Evolutionary conservation across 371 early-diverging fungal genomes (phyloP), one percentile per base, ranked within the genome.

Genomic region (Umbelopsis sp.): DNA sequence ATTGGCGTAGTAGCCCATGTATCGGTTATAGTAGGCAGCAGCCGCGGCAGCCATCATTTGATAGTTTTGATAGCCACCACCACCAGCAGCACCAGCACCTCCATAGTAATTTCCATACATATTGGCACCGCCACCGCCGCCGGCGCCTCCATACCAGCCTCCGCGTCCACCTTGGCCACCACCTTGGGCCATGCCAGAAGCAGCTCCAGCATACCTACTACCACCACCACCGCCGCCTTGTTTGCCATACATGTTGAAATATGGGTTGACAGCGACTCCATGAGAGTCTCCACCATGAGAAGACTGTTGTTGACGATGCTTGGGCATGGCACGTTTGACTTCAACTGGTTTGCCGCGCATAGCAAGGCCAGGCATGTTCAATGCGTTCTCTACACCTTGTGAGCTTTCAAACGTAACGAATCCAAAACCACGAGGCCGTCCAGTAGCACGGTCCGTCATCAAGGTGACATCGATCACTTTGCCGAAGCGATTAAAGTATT

Each of bases 361-460:
- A 22, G 77, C 72, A 16, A 91, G 68, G 63, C 84, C 80, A 14
- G 80, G 72, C 41, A 81, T 72, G 38, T 76, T 76, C 52, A 89
- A 67, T 1, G 86, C 87, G 48, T 86, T 84, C 20, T 88, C 88
- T 3, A 90, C 92, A 24, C 86, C 87, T 44, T 88, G 74, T 41
- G 88, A 87, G 11, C 83, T 79, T 50, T 92, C 88, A 77, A 92
- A 93, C 10, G 90, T 92, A 50, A 94, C 82, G 68, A 95, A 95
- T 16, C 93, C 93, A 81, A 92, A 92, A 24, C 95, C 89, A 71
- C 94, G 87, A 65, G 92, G 87, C 65, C 93, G 80, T 32, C 93
- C 93, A 8, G 94, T 90, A 44, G 87, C 87, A 14, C 91, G 83
- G 68, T 94, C 93, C 24, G 85, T 82, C 91, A 94, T 92, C 14